Base-by-base conservation (phyloP, 2,329 filamentous ascomycete genomes). In the Trichoderma sp. region DNA sequence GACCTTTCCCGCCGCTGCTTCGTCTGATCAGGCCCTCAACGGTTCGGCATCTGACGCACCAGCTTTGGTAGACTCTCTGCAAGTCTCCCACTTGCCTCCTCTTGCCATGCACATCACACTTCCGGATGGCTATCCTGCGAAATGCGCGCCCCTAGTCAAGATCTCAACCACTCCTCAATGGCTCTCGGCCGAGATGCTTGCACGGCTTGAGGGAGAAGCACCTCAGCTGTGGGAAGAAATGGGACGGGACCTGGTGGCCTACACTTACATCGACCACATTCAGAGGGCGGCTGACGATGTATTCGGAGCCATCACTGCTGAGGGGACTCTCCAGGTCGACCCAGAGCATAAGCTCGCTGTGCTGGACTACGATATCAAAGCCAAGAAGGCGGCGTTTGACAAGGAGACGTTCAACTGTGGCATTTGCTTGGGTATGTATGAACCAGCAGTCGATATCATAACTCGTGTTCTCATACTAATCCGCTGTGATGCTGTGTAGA, bases 371-470 rank as follows among this genome's bases (percentile, higher is more conserved):
- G 91, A 97, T 74, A 89, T 87, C 68, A 89, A 89, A 70, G 89
- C 91, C 7, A 91, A 90, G 74, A 87, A 87, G 65, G 87, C 87
- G 25, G 88, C 89, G 0, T 98, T 97, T 76, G 90, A 95, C 69
- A 88, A 88, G 71, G 91, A 90, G 73, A 97, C 92, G 0, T 97
- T 95, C 75, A 89, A 94, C 63, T 98, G 94, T 72, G 92, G 91
- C 2, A 86, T 98, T 57, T 97, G 94, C 76, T 80, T 97, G 56
- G 85, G 85, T 88, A 79, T 67, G 81, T 71, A 25, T 34, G 17
- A 53, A 8, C 8, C 9, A 32, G 22, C 13, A 37, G 37, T 27
- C 2, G 2, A 32, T 27, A n/a, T 8, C 10, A 9, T 5, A 37
- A 15, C 10, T 4, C 13, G 1, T 37, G n/a, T n/a, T 1, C 22